These are phyloP conservation scores for Mycena galopus DNA, from an alignment of 768 basidiomycete genomes.

Conservation along the genomic window DNA sequence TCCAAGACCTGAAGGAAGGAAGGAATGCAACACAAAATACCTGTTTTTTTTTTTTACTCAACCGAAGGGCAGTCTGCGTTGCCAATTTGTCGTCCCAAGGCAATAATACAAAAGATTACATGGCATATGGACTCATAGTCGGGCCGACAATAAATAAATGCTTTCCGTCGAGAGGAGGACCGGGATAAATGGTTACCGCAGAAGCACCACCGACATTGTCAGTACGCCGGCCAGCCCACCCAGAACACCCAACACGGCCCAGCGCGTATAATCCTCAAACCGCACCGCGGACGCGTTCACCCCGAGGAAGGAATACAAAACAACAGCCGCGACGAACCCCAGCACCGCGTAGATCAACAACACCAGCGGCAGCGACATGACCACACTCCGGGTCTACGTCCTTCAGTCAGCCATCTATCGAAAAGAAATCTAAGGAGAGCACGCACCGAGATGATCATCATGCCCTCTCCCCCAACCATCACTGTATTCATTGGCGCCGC, in stretches of 20 bases:
- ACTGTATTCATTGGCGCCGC: conserved; percentile 37
- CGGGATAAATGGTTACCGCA: no score
- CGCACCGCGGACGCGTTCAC: conserved; percentile 51
- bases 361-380: conserved; percentile 80
- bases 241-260: conserved; percentile 74
- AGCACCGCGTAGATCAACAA: conserved; percentile 80
- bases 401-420: not conserved
- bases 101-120: no score
- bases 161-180: no score
- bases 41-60: no score
- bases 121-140: no score
- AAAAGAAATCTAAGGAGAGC: not conserved
- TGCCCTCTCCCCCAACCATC: conserved; percentile 68
- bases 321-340: conserved; percentile 74
- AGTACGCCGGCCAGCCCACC: conserved; percentile 75
- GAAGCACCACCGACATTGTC: conserved; percentile 62
- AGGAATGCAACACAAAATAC: no score
- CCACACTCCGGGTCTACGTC: conserved; percentile 67
- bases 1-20: no score
- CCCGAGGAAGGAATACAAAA: conserved; percentile 75
- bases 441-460: conserved; percentile 63
- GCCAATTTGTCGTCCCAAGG: no score
- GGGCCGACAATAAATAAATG: no score
- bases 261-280: conserved; percentile 72
- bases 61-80: no score